These are phyloP conservation scores for Mallotus nudiflorus DNA, from an alignment of 345 rosid genomes.

Conservation along the genomic window DNA sequence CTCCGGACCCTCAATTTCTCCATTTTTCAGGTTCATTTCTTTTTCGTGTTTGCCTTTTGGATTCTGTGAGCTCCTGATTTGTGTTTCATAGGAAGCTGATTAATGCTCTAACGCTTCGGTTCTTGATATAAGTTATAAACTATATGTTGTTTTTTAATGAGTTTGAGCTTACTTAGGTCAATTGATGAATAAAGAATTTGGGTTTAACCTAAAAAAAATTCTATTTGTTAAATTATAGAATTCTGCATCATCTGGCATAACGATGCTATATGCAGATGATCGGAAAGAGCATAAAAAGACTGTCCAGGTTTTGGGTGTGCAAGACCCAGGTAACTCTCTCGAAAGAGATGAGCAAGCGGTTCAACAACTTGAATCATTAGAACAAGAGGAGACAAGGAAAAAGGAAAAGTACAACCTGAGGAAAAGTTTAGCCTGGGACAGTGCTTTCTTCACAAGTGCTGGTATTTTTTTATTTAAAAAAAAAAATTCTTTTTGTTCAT, in stretches of 20 bases:
- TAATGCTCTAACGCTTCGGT: too few species aligned
- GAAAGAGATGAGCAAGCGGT: slow-evolving; percentile 35
- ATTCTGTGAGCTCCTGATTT: background rate
- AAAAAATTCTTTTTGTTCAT: too few species aligned
- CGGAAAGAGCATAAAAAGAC: slow-evolving; percentile 35
- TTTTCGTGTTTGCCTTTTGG: background rate
- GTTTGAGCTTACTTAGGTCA: background rate
- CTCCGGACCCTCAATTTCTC: slow-evolving; percentile 26
- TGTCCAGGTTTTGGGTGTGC: slow-evolving; percentile 26
- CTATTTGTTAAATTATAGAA: background rate
- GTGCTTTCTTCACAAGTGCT: slow-evolving; percentile 89
- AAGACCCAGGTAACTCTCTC: slow-evolving; percentile 21
- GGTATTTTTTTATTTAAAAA: slow-evolving; percentile 35
- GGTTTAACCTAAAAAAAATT: too few species aligned
- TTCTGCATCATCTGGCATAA: slow-evolving; percentile 13
- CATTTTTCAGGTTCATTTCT: slow-evolving; percentile 38
- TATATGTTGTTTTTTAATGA: too few species aligned
- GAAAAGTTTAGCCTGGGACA: slow-evolving; percentile 95
- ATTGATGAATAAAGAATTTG: too few species aligned
- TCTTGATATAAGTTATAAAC: too few species aligned
- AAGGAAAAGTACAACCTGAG: slow-evolving; percentile 64
- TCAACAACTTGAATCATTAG: slow-evolving; percentile 43
- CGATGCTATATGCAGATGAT: slow-evolving; percentile 35
- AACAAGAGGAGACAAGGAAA: slow-evolving; percentile 37
- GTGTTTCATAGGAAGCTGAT: background rate